Evolutionary conservation across 352 stramenopile genomes (phyloP), one percentile per base, ranked within the genome.

Genomic region (Globisporangium acanthophoron): DNA sequence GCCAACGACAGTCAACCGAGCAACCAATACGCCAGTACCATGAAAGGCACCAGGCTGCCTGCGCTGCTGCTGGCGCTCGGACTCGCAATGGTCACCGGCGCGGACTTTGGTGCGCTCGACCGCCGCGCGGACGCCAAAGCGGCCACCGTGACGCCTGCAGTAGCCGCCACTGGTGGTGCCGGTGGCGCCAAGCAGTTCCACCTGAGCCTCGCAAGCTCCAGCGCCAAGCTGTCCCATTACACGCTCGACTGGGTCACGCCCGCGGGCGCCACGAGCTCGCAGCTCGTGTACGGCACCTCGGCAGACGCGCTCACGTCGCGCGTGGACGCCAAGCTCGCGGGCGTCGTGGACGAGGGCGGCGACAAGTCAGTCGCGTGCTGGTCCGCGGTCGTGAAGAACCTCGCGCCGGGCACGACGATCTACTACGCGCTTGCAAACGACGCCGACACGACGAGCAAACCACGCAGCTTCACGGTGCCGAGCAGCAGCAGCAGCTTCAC

Each of bases 181-280:
- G 31, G 18, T 18, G 49, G 18, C 48, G 11, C 12, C 11, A 29
- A n/a, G 2, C 80, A 91, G 62, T 91, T 87, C 64, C 80, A 91
- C 58, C 66, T 91, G 50, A 89, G 73, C 45, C 55, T 89, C 51
- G 75, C 83, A 0, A 61, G 70, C 21, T 58, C 44, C 51, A 74
- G 65, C 65, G 59, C 40, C 29, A 66, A 47, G 16, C 31, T 54
- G 1, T 41, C 74, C 41, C 65, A 82, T 57, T 91, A 88, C 66
- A 87, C 84, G 66, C 60, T 91, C 46, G 80, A 91, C 59, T 91
- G 80, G 80, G 67, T 91, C 65, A 84, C 77, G 3, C 48, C 70
- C 1, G 52, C 73, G 11, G 70, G 56, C 0, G 56, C 58, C 3
- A 73, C 65, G 15, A 61, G 61, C 27, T 85, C 78, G 11, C 54